Conservation (phyloP, 257 asterid species). For the Penstemon eatonii region DNA sequence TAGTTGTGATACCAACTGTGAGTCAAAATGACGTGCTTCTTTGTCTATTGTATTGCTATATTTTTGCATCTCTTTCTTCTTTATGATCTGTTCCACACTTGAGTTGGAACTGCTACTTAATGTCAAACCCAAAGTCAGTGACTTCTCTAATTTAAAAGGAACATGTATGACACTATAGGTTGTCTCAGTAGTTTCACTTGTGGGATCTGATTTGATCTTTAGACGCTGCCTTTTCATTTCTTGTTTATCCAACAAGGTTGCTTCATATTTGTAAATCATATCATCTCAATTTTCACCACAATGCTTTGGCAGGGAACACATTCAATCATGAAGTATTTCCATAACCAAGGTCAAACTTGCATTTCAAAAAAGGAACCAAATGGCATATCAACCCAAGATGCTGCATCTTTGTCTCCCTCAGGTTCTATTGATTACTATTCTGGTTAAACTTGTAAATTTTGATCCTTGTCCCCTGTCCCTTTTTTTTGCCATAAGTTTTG, state of each 20-base stretch:
- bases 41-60: conserved; percentile 1
- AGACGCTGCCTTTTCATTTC: neutral
- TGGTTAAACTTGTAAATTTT: conserved; percentile 23
- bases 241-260: neutral
- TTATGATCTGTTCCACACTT: conserved; percentile 3
- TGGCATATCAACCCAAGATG: conserved; percentile 40
- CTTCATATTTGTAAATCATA: conserved; percentile 17
- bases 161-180: conserved; percentile 5
- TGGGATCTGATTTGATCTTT: conserved; percentile 4
- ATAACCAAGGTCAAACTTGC: conserved; percentile 40
- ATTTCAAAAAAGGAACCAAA: conserved; percentile 37
- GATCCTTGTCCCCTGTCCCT: conserved; percentile 11
- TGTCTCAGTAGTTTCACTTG: conserved; percentile 12
- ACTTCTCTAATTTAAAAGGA: conserved; percentile 17
- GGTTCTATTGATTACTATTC: conserved; percentile 45
- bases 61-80: neutral
- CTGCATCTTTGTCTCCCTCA: conserved; percentile 43
- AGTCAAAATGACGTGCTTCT: conserved; percentile 31
- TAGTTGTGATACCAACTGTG: conserved; percentile 70
- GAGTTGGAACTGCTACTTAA: conserved; percentile 4
- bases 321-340: conserved; percentile 77
- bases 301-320: conserved; percentile 76
- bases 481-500: conserved; percentile 27
- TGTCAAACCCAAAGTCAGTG: conserved; percentile 22
- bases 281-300: conserved; percentile 20